Base-by-base conservation (phyloP, 495 filamentous ascomycete species). In the Bryoglossum gracile region DNA sequence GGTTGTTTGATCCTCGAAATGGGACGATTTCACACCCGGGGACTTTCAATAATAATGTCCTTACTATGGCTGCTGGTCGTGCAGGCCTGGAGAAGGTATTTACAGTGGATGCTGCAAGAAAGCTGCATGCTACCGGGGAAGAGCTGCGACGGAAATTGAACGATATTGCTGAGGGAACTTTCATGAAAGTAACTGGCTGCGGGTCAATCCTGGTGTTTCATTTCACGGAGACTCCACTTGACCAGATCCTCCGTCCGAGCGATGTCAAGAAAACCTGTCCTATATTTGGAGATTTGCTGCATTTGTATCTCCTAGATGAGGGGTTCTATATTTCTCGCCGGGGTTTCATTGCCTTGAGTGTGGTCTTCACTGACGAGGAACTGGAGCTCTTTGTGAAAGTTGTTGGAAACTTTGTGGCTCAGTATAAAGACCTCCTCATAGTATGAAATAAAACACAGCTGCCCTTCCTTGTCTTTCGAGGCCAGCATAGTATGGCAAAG, bases 21-120 rank as follows among this genome's bases (percentile, higher is more conserved):
- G 35, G 45, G 35, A 32, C 59, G 30, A 46, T 71, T 24, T 46
- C 63, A 37, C 82, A 86, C 49, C 74, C 78, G 0, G 81, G 82
- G 0, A 86, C 81, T 0, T 86, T 82, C 56, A 83, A 86, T 44
- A 86, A 84, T 53, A 84, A 84, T 51, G 70, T 72, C 1, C 55
- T 84, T 10, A 70, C 71, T 1, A 82, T 83, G 76, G 65, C 62
- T 22, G 76, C 69, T 4, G 81, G 77, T 4, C 66, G 63, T 45
- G 62, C 61, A 5, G 78, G 66, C 3, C 54, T 78, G 8, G 38
- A 65, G n/a, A n/a, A n/a, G n/a, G n/a, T 25, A 57, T 77, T 1
- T 74, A 67, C 49, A 71, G 66, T 21, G 60, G 68, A 0, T 64
- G 66, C n/a, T 61, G 61, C 5, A 67, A 21, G 60, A 69, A 0